These are phyloP conservation scores for Clitocybe nebularis DNA, from an alignment of 1,284 basidiomycete species.

Conservation along the genomic window DNA sequence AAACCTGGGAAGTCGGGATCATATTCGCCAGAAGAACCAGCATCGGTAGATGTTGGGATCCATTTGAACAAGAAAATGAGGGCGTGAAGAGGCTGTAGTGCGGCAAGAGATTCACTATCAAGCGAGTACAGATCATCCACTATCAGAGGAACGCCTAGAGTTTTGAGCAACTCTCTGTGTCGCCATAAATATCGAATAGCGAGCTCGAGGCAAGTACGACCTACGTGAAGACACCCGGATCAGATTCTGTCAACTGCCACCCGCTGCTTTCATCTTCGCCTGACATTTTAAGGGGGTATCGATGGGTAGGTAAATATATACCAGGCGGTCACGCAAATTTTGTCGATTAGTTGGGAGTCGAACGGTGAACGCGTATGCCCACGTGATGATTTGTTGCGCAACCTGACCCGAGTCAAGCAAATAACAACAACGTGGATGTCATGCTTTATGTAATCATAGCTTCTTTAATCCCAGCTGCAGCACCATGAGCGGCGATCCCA, in stretches of 20 bases:
- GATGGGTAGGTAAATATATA: background rate
- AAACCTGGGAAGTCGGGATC: slow-evolving; percentile 80
- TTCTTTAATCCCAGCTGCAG: slow-evolving; percentile 5
- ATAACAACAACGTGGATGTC: too few relatives aligned
- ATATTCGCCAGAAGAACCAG: slow-evolving; percentile 51
- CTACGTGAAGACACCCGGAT: slow-evolving; percentile 80
- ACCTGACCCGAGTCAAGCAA: background rate
- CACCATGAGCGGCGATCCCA: background rate
- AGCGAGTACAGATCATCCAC: slow-evolving; percentile 89
- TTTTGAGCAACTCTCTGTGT: slow-evolving; percentile 65
- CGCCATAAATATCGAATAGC: slow-evolving; percentile 8
- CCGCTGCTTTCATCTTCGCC: slow-evolving; percentile 66
- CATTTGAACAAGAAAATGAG: slow-evolving; percentile 95
- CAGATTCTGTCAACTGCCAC: slow-evolving; percentile 82
- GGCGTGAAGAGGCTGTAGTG: slow-evolving; percentile 79
- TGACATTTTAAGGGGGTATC: slow-evolving; percentile 38
- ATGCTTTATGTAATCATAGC: too few relatives aligned
- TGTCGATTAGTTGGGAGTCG: background rate
- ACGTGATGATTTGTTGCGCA: slow-evolving; percentile 1
- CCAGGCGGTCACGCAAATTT: background rate
- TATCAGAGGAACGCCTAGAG: slow-evolving; percentile 68
- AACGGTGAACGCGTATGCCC: slow-evolving; percentile 4
- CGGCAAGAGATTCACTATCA: slow-evolving; percentile 66
- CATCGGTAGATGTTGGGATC: slow-evolving; percentile 49
- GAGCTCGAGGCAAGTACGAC: slow-evolving; percentile 21